Base-by-base conservation (phyloP, 345 rosid genomes). In the Eucalyptus marginata region DNA sequence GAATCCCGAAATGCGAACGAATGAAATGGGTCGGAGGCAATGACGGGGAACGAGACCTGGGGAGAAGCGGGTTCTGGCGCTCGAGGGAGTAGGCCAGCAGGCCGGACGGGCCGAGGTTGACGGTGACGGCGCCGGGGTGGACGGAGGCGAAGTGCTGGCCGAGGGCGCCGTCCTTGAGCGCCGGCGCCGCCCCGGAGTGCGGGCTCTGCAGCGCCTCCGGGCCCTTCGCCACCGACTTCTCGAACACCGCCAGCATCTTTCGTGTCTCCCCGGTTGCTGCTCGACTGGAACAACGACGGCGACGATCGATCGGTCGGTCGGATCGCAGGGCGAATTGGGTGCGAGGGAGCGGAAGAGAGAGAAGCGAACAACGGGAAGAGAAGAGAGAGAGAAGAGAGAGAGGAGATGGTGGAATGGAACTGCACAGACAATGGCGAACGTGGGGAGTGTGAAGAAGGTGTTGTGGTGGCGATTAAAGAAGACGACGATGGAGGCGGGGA, bases 221-320 rank as follows among this genome's bases (percentile, higher is more conserved):
- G 89, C 94, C 92, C 92, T 95, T 96, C 2, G 96, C 99, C 91
- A 96, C 98, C 85, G 97, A 92, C 83, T 95, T 97, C 86, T 98
- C 97, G 87, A 98, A 97, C 36, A 98, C 95, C 29, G 99, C 99
- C 90, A 98, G 52, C 99, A 97, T 98, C 91, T 92, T 90, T 15
- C 93, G 62, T 0, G 88, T 84, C 94, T 94, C 87, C n/a, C 52
- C 50, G 36, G 54, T 46, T 7, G 24, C 9, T 43, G 14, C 62
- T 25, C 17, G 33, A 84, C 31, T 46, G 52, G 86, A 47, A 24
- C 27, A 1, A 13, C 29, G 5, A 11, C 52, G 52, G 1, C 9
- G 85, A 36, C 43, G 64, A 7, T 43, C 44, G 44, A 1, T 85
- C 86, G 56, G 31, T 86, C 87, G 25, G 51, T 29, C 56, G 4